Conservation (phyloP, 2,329 filamentous ascomycete genomes). For the Fusarium agapanthi region DNA sequence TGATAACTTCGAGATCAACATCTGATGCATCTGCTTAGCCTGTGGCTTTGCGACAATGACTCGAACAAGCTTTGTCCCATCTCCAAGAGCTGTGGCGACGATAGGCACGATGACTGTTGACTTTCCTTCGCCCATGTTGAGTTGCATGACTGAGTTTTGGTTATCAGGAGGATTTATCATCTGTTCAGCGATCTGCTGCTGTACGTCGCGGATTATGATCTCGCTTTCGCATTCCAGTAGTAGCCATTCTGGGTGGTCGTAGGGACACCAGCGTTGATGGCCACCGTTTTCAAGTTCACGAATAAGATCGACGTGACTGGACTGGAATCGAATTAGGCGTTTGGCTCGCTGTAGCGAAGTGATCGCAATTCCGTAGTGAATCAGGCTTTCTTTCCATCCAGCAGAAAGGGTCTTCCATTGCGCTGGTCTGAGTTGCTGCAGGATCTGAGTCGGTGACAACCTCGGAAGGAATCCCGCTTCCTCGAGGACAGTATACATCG, state of each 20-base stretch:
- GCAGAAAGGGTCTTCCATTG: constrained; percentile 42
- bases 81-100: constrained; percentile 61
- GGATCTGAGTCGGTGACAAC: constrained; percentile 46
- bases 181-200: constrained; percentile 63
- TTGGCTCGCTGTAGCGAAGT: constrained; percentile 53
- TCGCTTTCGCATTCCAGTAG: constrained; percentile 71
- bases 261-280: constrained; percentile 64
- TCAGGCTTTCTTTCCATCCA: constrained; percentile 49
- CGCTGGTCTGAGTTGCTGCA: constrained; percentile 44
- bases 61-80: constrained; percentile 60
- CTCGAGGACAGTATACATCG: accelerated
- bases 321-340: constrained; percentile 46
- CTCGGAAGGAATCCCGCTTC: constrained; percentile 35
- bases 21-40: constrained; percentile 64
- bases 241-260: constrained; percentile 65
- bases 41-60: constrained; percentile 70
- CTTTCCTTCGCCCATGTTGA: constrained; percentile 79
- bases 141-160: constrained; percentile 66
- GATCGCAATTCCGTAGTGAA: constrained; percentile 53
- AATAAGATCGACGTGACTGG: constrained; percentile 46
- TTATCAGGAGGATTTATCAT: constrained; percentile 58
- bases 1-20: constrained; percentile 52
- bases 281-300: constrained; percentile 60
- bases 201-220: constrained; percentile 67
- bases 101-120: constrained; percentile 75